Base-by-base conservation (phyloP, 2,329 filamentous ascomycete genomes). In the Sclerotiophoma versabilis region DNA sequence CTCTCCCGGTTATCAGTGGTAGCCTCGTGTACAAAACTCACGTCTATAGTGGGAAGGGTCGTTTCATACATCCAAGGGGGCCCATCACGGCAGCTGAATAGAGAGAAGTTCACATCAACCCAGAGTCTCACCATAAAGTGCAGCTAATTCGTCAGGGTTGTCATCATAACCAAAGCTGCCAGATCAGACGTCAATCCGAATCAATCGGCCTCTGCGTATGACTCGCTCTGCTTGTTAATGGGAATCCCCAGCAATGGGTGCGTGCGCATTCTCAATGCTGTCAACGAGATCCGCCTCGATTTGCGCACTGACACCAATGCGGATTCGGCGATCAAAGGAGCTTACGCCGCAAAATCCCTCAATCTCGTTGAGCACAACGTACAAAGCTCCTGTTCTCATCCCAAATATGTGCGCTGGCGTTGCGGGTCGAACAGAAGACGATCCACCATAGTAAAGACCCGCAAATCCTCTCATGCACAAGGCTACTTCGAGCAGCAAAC, bases 21-120 rank as follows among this genome's bases (percentile, higher is more conserved):
- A 59, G 57, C 43, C 58, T 54, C 39, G 27, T 64, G 54, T 65
- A 62, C 43, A 57, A 42, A 57, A 34, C 41, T 46, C 47, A 34
- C 37, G 2, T 34, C 34, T 53, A 38, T 37, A 53, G 53, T 54
- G 59, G 59, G 59, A 55, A 57, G 44, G 34, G 39, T 59, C 55
- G 61, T 67, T 67, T 64, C 59, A 64, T 60, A 49, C 55, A 56
- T 52, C 58, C 54, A 44, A 62, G 56, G 41, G 61, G 57, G 50
- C 53, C 56, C 54, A 62, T 39, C 55, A 64, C 63, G 61, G 64
- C 63, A 71, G 60, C 60, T 65, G 51, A 65, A 69, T 69, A 66
- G 58, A 70, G 60, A 66, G 53, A 62, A 63, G 41, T 68, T 61
- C 15, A 41, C 29, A 34, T 41, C 33, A 30, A 20, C 14, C 6